Evolutionary conservation across 306 rosid species (phyloP).

Genomic region (Senna siamea): DNA sequence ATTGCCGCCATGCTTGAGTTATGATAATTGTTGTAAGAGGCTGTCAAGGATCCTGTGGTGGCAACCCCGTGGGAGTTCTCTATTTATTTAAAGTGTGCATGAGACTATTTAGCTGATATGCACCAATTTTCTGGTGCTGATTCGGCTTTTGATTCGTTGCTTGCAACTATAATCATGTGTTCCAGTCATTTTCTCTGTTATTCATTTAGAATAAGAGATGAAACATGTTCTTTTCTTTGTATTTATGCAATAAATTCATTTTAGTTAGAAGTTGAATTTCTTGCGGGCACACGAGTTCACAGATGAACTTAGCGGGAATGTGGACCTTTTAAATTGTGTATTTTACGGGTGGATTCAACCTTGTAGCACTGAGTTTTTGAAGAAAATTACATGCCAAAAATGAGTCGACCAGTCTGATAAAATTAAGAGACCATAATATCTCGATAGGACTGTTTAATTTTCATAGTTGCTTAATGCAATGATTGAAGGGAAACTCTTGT

Average conservation of each 20-base stretch:
- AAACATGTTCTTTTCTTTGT: slow-evolving; percentile 45
- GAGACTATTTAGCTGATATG: slow-evolving; percentile 33
- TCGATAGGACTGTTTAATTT: neutral
- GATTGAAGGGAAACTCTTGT: neutral
- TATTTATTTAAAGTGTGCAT: slow-evolving; percentile 38
- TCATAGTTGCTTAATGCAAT: neutral
- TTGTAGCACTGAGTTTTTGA: slow-evolving; percentile 33
- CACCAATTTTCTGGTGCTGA: slow-evolving; percentile 44
- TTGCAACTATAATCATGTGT: slow-evolving; percentile 47
- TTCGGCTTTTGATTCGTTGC: slow-evolving; percentile 50
- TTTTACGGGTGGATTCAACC: slow-evolving; percentile 35
- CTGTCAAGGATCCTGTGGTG: slow-evolving; percentile 35
- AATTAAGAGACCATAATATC: slow-evolving; percentile 15
- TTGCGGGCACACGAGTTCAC: slow-evolving; percentile 27
- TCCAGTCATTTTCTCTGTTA: slow-evolving; percentile 37
- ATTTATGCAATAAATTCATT: slow-evolving; percentile 53
- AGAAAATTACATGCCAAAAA: slow-evolving; percentile 22
- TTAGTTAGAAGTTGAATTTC: slow-evolving; percentile 42
- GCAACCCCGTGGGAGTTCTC: slow-evolving; percentile 30
- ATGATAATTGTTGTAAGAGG: slow-evolving; percentile 43
- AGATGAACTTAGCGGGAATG: slow-evolving; percentile 26
- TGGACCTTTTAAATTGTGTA: slow-evolving; percentile 19
- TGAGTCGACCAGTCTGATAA: neutral
- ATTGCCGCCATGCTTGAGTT: slow-evolving; percentile 26
- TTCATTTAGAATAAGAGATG: slow-evolving; percentile 54